Evolutionary conservation across 306 rosid species (phyloP), one percentile per base, ranked within the genome.

Genomic region (Betula pendula): DNA sequence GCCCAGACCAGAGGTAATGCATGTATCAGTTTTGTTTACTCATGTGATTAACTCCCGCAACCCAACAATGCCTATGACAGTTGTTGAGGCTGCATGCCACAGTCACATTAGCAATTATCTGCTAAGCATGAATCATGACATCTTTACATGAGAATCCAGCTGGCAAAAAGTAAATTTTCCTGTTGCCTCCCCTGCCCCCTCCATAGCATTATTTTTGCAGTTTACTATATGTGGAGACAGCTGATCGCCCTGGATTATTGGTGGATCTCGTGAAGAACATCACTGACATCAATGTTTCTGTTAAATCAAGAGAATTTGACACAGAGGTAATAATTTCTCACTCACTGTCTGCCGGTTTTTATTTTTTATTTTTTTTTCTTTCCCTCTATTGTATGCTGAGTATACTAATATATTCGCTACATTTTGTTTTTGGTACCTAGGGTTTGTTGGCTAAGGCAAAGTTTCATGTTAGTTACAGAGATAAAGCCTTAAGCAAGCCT

Each of bases 361-460:
- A 5, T 38, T 38, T 51, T 42, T 5, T 38, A 5, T 5, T 38
- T 38, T 52, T 15, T 60, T 43, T 24, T 44, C 20, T 7, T 29
- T 22, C 42, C 63, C 35, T 63, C 27, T 59, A 9, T 49, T 33
- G 53, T 38, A 38, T 38, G 47, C 75, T 38, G 50, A 53, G 71
- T 77, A 6, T 49, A 53, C 49, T 75, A 22, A 69, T 51, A 29
- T 58, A 35, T 63, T 80, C 27, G 50, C 17, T 63, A 68, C 59
- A 47, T 76, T 51, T 72, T 68, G 77, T 76, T 76, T 67, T 38
- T 67, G 40, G 68, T 67, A 79, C 53, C 20, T 75, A 90, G 97
- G 97, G 97, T 45, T 81, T 94, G 72, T 85, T 94, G 89, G 98
- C 97, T 3, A 94, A 94, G 89, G 90, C 97, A 62, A 92, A 86